Percentiles rank a stretch among this genome's conserved stretches.
These are phyloP conservation scores for Lenwebbia sp. DNA, from an alignment of 345 rosid species.

Conservation along the genomic window DNA sequence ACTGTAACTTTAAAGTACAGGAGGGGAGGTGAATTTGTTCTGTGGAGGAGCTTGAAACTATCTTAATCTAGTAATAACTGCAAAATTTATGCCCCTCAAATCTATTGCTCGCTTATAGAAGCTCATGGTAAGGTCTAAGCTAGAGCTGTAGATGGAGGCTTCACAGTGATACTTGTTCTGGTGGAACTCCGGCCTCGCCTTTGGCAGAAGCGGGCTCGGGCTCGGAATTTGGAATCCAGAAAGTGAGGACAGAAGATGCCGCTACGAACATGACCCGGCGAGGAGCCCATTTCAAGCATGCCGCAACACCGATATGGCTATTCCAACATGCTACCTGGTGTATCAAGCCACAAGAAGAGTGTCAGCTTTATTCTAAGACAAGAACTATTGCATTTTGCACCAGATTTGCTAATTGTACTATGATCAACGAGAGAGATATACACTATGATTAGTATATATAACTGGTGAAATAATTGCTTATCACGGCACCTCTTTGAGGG, in stretches of 20 bases:
- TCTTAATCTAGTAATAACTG: not conserved
- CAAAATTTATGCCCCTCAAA: not conserved
- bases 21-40: not conserved
- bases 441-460: not conserved
- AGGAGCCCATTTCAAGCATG: conserved; percentile 96
- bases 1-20: not conserved
- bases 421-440: not conserved
- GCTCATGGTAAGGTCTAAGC: not conserved
- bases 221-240: conserved; percentile 63
- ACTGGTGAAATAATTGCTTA: not conserved
- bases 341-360: not conserved
- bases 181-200: not conserved
- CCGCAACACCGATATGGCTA: conserved; percentile 65
- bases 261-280: conserved; percentile 85
- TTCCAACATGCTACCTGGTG: conserved; percentile 68
- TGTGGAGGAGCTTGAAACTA: not conserved
- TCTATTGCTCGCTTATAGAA: not conserved
- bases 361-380: not conserved
- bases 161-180: not conserved
- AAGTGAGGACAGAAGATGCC: conserved; percentile 75
- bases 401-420: not conserved
- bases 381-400: not conserved
- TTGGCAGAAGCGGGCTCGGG: not conserved
- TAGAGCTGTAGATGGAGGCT: not conserved
- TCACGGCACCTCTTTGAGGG: not conserved